Evolutionary conservation across 1,139 yeast genomes (phyloP), one percentile per base, ranked within the genome.

Genomic region (Lodderomyces parapsilosis): DNA sequence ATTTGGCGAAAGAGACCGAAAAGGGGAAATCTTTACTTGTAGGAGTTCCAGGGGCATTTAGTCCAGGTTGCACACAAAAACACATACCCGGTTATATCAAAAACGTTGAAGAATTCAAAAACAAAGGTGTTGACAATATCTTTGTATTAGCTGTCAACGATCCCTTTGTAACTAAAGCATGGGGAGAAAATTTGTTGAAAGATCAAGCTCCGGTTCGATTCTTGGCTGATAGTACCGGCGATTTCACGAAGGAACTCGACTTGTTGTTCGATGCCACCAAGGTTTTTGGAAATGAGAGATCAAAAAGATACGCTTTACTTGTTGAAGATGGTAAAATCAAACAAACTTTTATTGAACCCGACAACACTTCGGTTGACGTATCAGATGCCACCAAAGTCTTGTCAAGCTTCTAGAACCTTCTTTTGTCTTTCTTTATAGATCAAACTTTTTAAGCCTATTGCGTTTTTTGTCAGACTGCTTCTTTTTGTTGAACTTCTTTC

Each of bases 11-110:
- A 36, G 81, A 79, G 54, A 71, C 80, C 28, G 62, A 67, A 15
- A 43, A 51, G 19, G 81, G 83, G 36, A 83, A 81, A 59, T 68
- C 80, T 35, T 60, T 89, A 33, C 66, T 89, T 43, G 76, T 89
- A 40, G 96, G 95, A 42, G 88, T 89, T 36, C 96, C 96, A 37
- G 96, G 96, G 17, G 96, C 96, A 0, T 89, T 84, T 59, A 84
- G 95, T 2, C 91, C 95, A 37, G 94, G 89, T 1, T 89, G 96
- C 63, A 75, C 91, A 25, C 80, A 83, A 17, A 64, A 77, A 25
- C 96, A 87, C 58, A 78, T 89, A 40, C 96, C 96, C 5, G 95
- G 93, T 4, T 89, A 79, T 63, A 60, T 87, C 55, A 67, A 70
- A 47, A 61, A 73, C 41, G 61, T 75, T 43, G 60, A 69, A 9